Evolutionary conservation across 2,329 filamentous ascomycete species (phyloP).

Genomic region (Coleophoma eucalyptorum): DNA sequence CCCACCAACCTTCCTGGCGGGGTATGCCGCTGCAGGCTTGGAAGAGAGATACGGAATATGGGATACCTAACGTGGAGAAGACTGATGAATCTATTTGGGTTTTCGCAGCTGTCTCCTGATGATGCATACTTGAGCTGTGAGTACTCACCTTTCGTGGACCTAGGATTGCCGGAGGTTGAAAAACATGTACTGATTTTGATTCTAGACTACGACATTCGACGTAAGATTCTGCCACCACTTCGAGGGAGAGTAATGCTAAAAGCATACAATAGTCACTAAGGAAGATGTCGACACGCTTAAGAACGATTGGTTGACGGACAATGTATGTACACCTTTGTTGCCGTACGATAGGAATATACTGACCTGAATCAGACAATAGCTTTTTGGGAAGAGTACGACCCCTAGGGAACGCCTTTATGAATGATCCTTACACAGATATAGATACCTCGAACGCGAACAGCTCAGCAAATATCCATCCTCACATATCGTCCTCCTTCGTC

Average conservation of each 20-base stretch:
- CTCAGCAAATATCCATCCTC: constrained; percentile 76
- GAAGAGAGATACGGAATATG: neutral
- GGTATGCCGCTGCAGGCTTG: neutral
- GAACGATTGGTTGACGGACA: constrained; percentile 95
- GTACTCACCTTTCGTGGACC: constrained; percentile 21
- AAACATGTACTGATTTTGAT: constrained; percentile 2
- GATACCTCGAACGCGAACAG: constrained; percentile 86
- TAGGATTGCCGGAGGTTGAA: neutral
- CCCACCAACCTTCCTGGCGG: neutral
- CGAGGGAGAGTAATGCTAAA: too few relatives aligned
- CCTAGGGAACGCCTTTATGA: constrained; percentile 14
- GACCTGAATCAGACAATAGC: constrained; percentile 70
- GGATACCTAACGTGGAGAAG: constrained; percentile 1
- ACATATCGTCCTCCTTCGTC: constrained; percentile 84
- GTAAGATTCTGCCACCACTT: constrained; percentile 35
- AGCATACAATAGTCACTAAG: constrained; percentile 61
- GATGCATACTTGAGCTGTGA: constrained; percentile 69
- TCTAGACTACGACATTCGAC: constrained; percentile 60
- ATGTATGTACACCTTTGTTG: constrained; percentile 52
- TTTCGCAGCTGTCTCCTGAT: constrained; percentile 49
- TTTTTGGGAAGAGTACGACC: constrained; percentile 88
- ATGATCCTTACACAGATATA: constrained; percentile 21
- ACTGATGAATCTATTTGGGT: constrained; percentile 15
- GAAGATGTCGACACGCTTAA: constrained; percentile 87
- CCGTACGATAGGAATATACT: constrained; percentile 14